A percentile compares a stretch with the other conserved stretches of the same genome.
Evolutionary conservation across 257 asterid species (phyloP).

Genomic region (Apocynum venetum): DNA sequence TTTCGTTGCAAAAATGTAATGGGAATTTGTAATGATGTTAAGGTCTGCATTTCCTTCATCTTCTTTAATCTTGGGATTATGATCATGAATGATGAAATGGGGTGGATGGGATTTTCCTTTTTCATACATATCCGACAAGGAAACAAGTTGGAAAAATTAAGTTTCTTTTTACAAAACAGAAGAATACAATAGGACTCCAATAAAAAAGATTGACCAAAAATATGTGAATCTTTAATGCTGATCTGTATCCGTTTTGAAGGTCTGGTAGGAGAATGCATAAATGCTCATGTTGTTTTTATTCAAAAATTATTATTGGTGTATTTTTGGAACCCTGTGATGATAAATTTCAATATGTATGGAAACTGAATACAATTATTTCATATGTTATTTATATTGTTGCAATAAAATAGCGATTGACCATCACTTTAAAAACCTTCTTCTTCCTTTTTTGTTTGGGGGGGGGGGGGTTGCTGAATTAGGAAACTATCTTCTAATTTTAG

Average conservation of each 20-base stretch:
- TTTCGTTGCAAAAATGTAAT: neutral
- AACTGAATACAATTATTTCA: neutral
- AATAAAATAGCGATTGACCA: neutral
- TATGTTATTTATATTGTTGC: neutral
- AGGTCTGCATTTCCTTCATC: neutral
- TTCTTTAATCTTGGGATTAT: neutral
- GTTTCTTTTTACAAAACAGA: neutral
- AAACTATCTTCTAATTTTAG: neutral
- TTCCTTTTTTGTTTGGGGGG: no score
- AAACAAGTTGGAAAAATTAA: neutral
- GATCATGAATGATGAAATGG: neutral
- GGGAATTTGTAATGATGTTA: neutral
- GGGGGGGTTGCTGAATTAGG: neutral
- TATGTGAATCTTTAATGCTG: neutral
- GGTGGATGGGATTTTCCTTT: neutral
- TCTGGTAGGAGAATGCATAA: neutral
- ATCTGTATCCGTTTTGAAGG: neutral
- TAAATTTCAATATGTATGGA: neutral
- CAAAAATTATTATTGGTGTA: neutral
- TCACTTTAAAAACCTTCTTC: neutral
- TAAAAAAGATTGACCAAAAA: neutral
- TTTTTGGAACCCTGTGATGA: neutral
- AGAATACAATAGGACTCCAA: neutral
- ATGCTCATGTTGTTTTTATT: neutral
- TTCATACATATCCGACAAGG: neutral